Base-by-base conservation (phyloP, 805 yeast species). In the Saccharomycopsis sp. region DNA sequence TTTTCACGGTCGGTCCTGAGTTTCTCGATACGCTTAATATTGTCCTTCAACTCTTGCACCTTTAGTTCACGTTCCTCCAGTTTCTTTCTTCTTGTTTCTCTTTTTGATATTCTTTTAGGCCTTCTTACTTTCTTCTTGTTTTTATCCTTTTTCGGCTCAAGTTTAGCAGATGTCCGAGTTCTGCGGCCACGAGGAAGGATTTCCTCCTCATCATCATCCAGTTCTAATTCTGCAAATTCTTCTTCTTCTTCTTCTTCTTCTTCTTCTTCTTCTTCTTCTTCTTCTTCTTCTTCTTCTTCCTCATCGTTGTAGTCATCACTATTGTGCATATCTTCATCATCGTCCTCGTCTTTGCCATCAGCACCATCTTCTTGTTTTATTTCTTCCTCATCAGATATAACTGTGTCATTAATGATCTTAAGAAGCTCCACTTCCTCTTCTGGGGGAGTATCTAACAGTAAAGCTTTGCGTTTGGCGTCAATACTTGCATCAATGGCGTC, bases 401-500 rank as follows among this genome's bases (percentile, higher is more conserved):
- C 53, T 14, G 53, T 44, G 7, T 52, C 34, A 12, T 56, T 58
- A n/a, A 54, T 52, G 38, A 24, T 42, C 23, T 56, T 69, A 22
- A 75, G 67, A 14, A 83, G 61, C 54, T 72, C 74, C 1, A 66
- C 52, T 62, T 79, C 82, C 35, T 76, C 80, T 2, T 73, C 74
- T 0, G 80, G 75, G 50, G 69, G 67, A 24, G 65, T 67, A 54
- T 76, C 83, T 24, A 78, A 62, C 58, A 75, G 75, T 56, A 85
- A 68, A 2, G 86, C 82, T 59, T 78, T 78, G 25, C 80, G 73
- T 60, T 96, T 77, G 0, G 89, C 79, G 9, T 69, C 73, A 64
- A 88, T 80, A 64, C 90, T 81, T 12, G 76, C 70, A 38, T 68
- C 68, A 23, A 87, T 76, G 17, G 79, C 77, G 9, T 81, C 86